Evolutionary conservation across 2,329 filamentous ascomycete species (phyloP).

Genomic region (Samsoniella hepiali): DNA sequence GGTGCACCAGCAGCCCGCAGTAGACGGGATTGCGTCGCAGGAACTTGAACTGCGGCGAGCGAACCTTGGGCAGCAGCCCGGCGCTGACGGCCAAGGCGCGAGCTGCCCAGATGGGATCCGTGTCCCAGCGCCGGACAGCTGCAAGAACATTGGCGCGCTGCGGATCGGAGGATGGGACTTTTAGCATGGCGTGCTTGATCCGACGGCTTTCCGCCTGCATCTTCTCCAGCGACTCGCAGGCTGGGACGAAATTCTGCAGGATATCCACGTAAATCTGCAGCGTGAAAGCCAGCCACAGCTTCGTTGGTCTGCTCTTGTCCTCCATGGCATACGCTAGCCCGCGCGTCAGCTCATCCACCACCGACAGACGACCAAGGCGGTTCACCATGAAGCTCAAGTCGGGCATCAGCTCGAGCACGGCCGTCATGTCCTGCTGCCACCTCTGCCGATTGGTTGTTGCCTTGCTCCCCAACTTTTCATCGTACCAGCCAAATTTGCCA

Average conservation of each 20-base stretch:
- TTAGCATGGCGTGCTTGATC: slow-evolving; percentile 22
- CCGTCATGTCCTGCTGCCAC: slow-evolving; percentile 21
- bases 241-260: slow-evolving; percentile 18
- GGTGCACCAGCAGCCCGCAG: slow-evolving; percentile 24
- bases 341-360: slow-evolving; percentile 25
- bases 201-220: slow-evolving; percentile 21
- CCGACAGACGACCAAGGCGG: slow-evolving; percentile 1
- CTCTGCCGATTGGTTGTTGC: slow-evolving; percentile 9
- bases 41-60: slow-evolving; percentile 19
- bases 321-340: slow-evolving; percentile 5
- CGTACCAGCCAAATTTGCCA: slow-evolving; percentile 24
- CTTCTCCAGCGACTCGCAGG: background rate
- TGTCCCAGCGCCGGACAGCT: slow-evolving; percentile 20
- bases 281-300: slow-evolving; percentile 23
- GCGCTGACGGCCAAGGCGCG: background rate
- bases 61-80: background rate
- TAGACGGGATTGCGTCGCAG: slow-evolving; percentile 24
- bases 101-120: slow-evolving; percentile 18
- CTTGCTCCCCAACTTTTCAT: slow-evolving; percentile 8
- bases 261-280: slow-evolving; percentile 24
- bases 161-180: slow-evolving; percentile 15
- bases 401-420: slow-evolving; percentile 20
- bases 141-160: slow-evolving; percentile 6
- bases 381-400: slow-evolving; percentile 19
- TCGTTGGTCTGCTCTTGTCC: background rate